phyloP scores from a whole-genome alignment of 352 stramenopile genomes.

The Phytophthora rubi region DNA sequence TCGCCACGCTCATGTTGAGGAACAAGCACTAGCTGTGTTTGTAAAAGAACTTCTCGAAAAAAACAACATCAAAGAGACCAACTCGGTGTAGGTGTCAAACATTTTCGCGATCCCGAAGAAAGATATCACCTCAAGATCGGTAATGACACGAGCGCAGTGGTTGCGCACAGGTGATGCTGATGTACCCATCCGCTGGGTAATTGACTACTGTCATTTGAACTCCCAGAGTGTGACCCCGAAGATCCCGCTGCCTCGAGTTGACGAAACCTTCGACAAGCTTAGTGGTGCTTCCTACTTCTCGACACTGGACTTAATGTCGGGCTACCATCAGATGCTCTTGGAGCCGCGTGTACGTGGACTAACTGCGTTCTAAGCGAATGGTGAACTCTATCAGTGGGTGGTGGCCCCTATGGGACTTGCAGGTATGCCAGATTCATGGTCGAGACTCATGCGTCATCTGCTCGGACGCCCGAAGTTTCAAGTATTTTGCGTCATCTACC shows the following conservation, averaged over 20 bases:
- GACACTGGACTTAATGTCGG: constrained; percentile 29
- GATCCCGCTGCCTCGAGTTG: constrained; percentile 8
- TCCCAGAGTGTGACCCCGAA: not conserved
- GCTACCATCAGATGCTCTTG: constrained; percentile 37
- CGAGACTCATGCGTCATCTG: not conserved
- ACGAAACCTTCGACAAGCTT: constrained; percentile 14
- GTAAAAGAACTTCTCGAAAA: constrained; percentile 10
- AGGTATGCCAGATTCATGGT: not conserved
- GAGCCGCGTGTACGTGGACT: constrained; percentile 10
- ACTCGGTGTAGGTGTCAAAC: constrained; percentile 17
- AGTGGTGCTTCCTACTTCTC: constrained; percentile 11
- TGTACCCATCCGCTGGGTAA: not conserved
- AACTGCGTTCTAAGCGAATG: constrained; percentile 37
- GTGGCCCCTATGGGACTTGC: constrained; percentile 33
- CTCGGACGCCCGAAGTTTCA: not conserved
- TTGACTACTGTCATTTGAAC: not conserved
- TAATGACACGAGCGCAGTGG: not conserved
- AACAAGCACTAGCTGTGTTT: constrained; percentile 2
- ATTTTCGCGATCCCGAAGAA: constrained; percentile 9
- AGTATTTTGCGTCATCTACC: not conserved
- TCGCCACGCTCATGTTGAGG: not conserved
- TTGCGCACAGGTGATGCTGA: not conserved
- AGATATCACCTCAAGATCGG: not conserved
- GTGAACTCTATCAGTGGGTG: constrained; percentile 46
- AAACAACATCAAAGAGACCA: constrained; percentile 7